A percentile compares a stretch with the other conserved stretches of the same genome.
Evolutionary conservation across 2,329 filamentous ascomycete genomes (phyloP).

Genomic region (Metarhizium guizhouense): DNA sequence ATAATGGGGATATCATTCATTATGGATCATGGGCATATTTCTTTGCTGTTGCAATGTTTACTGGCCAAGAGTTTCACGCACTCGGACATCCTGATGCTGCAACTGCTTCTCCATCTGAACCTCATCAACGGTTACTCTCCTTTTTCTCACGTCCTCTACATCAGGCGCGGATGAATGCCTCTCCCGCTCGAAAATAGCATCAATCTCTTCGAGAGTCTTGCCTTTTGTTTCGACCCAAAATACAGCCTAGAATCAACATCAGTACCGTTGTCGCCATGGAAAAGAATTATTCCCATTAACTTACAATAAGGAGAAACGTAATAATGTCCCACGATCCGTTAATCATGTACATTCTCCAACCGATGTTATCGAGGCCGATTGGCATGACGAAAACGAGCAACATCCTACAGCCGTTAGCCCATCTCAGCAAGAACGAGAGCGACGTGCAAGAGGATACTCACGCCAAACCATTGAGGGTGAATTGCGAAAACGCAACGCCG

Average conservation of each 20-base stretch:
- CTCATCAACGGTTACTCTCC: slow-evolving; percentile 6
- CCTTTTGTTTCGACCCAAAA: slow-evolving; percentile 32
- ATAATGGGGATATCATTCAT: no score
- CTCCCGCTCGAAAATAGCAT: slow-evolving; percentile 18
- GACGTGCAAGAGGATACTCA: background rate
- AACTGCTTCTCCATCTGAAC: slow-evolving; percentile 7
- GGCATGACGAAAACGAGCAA: slow-evolving; percentile 14
- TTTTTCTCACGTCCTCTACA: slow-evolving; percentile 11
- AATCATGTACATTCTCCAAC: slow-evolving; percentile 17
- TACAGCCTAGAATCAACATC: slow-evolving; percentile 4
- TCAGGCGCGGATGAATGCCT: slow-evolving; percentile 9
- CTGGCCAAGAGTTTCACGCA: background rate
- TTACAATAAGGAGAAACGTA: slow-evolving; percentile 10
- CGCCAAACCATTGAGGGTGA: slow-evolving; percentile 8
- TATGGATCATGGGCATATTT: no score
- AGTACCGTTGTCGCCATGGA: no score
- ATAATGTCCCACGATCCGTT: slow-evolving; percentile 18
- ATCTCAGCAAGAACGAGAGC: background rate
- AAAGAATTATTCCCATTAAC: background rate
- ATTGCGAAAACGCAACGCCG: slow-evolving; percentile 24
- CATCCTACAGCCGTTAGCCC: slow-evolving; percentile 1
- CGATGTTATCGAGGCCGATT: slow-evolving; percentile 13
- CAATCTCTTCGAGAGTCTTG: slow-evolving; percentile 34
- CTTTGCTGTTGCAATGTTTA: no score
- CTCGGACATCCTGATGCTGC: background rate